Evolutionary conservation across 495 filamentous ascomycete genomes (phyloP).

Genomic region (Penicillium paxilli): DNA sequence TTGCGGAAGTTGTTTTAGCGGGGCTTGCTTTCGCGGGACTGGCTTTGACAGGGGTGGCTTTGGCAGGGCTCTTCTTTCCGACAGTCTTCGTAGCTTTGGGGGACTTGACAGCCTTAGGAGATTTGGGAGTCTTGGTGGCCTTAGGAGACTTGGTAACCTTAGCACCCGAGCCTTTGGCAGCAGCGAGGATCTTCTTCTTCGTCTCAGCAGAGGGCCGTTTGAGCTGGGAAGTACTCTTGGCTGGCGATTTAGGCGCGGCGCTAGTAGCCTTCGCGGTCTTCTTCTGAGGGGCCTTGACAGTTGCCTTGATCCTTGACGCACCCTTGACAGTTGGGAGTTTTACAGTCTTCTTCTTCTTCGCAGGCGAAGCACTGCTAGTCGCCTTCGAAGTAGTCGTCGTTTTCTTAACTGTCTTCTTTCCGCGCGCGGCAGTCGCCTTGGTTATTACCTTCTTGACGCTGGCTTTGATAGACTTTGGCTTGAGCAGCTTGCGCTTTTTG

Average conservation of each 20-base stretch:
- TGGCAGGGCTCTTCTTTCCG: no score
- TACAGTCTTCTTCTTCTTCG: constrained; percentile 25
- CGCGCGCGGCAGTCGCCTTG: constrained; percentile 19
- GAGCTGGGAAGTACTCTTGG: constrained; percentile 21
- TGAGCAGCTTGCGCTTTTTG: constrained; percentile 41
- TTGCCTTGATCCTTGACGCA: constrained; percentile 23
- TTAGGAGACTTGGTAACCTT: constrained; percentile 11
- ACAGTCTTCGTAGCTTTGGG: no score
- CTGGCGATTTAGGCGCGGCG: constrained; percentile 12
- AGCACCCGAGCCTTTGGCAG: constrained; percentile 23
- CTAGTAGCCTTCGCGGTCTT: constrained; percentile 20
- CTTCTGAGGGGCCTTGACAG: constrained; percentile 9
- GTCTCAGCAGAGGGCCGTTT: constrained; percentile 37
- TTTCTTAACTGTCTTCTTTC: constrained; percentile 23
- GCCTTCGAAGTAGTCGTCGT: constrained; percentile 12
- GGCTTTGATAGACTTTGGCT: constrained; percentile 35
- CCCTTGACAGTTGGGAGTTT: constrained; percentile 31
- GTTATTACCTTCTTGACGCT: constrained; percentile 37
- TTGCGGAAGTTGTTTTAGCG: background rate
- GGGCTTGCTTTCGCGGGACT: constrained; percentile 11
- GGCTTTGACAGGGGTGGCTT: background rate
- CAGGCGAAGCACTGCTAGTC: constrained; percentile 8
- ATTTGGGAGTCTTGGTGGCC: constrained; percentile 5
- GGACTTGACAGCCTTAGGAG: no score
- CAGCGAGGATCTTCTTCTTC: constrained; percentile 33